Evolutionary conservation across 169 alveolate species (phyloP).

Genomic region (Plasmodium billcollinsi): DNA sequence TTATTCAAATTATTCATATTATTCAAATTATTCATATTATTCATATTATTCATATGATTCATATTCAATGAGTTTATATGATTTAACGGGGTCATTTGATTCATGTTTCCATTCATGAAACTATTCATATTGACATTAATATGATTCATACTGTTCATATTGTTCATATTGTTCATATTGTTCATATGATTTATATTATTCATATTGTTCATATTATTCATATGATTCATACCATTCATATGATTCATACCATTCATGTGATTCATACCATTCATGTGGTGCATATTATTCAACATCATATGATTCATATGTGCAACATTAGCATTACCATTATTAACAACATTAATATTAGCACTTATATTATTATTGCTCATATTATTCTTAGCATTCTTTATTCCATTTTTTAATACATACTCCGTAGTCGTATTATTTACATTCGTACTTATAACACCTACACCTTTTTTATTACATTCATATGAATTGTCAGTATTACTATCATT

Average conservation of each 20-base stretch:
- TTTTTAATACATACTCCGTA: too few relatives aligned
- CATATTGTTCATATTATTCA: too few relatives aligned
- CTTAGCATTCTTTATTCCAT: background rate
- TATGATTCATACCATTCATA: background rate
- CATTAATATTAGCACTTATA: conserved; percentile 17
- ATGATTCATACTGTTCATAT: too few relatives aligned
- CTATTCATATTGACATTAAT: too few relatives aligned
- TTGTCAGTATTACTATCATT: conserved; percentile 37
- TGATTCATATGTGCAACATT: conserved; percentile 1
- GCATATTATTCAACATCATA: background rate
- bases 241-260: background rate
- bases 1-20: too few relatives aligned
- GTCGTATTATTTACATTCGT: background rate
- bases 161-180: too few relatives aligned
- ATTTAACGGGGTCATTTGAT: too few relatives aligned
- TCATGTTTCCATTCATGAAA: too few relatives aligned
- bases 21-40: too few relatives aligned
- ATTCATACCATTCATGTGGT: background rate
- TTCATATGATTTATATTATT: too few relatives aligned
- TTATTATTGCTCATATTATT: background rate
- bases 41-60: too few relatives aligned
- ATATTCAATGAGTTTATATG: too few relatives aligned
- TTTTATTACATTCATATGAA: conserved; percentile 19
- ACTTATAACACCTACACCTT: background rate
- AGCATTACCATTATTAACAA: background rate